Evolutionary conservation across 2,329 filamentous ascomycete species (phyloP).

Genomic region (Lachnellula hyalina): DNA sequence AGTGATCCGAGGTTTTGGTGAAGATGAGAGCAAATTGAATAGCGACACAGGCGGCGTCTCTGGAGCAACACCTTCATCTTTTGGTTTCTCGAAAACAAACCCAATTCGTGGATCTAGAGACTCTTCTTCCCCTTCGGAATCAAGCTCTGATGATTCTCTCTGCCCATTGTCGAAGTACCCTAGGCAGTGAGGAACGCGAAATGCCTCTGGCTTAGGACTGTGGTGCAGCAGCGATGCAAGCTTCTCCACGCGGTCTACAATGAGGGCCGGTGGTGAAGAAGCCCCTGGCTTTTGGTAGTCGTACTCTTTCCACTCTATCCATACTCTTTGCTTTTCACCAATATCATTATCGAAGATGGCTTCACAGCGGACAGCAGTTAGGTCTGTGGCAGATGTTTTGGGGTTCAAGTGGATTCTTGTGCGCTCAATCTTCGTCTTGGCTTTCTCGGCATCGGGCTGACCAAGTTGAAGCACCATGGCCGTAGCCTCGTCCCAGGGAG

Average conservation of each 20-base stretch:
- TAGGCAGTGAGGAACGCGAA: constrained; percentile 45
- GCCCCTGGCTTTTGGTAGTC: constrained; percentile 33
- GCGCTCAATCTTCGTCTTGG: constrained; percentile 10
- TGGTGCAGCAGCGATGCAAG: constrained; percentile 44
- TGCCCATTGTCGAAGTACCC: constrained; percentile 44
- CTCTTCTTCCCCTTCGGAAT: constrained; percentile 36
- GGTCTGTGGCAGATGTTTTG: neutral
- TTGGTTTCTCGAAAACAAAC: constrained; percentile 48
- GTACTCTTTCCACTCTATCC: constrained; percentile 49
- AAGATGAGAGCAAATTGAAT: constrained; percentile 39
- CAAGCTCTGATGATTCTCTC: neutral
- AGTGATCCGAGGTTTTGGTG: constrained; percentile 44
- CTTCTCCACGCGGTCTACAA: constrained; percentile 41
- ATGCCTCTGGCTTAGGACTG: constrained; percentile 43
- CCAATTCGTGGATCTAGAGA: constrained; percentile 42
- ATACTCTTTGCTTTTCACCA: constrained; percentile 36
- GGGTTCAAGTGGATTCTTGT: constrained; percentile 10
- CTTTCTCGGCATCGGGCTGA: constrained; percentile 14
- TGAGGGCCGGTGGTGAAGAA: constrained; percentile 35
- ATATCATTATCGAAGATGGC: constrained; percentile 33
- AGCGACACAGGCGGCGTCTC: constrained; percentile 42
- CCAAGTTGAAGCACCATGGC: constrained; percentile 38
- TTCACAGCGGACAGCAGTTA: constrained; percentile 32
- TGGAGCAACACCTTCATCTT: constrained; percentile 29
- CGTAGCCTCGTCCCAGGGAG: constrained; percentile 34